Conservation (phyloP, 2,329 filamentous ascomycete species). For the Aspergillus tamarii region DNA sequence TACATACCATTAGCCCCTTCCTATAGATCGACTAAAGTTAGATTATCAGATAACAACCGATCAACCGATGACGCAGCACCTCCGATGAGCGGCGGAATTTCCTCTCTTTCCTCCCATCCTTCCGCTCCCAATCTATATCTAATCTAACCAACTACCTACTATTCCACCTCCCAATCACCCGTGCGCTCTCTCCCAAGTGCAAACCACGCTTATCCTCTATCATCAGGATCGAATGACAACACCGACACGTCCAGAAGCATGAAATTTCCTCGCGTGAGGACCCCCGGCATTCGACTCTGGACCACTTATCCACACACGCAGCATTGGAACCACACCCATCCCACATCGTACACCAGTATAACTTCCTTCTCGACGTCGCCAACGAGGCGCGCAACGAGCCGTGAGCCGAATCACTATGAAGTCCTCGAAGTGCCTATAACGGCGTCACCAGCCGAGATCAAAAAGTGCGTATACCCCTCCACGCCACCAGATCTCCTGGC, state of each 20-base stretch:
- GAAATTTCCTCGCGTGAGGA: constrained; percentile 26
- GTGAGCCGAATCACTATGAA: constrained; percentile 74
- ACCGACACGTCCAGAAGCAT: constrained; percentile 20
- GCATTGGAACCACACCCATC: constrained; percentile 5
- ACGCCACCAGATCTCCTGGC: background rate
- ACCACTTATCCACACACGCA: constrained; percentile 9
- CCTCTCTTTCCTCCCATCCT: background rate
- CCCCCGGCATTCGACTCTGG: constrained; percentile 15
- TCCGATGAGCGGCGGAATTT: constrained; percentile 23
- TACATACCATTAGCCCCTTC: background rate
- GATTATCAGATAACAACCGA: constrained; percentile 18
- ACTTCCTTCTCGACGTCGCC: constrained; percentile 41
- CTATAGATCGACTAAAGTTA: background rate
- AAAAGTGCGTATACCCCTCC: constrained; percentile 63
- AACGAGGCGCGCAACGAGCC: constrained; percentile 27
- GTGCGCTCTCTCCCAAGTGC: background rate
- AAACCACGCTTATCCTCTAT: background rate
- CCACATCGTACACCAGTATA: constrained; percentile 1
- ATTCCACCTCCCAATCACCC: background rate
- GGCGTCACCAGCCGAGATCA: constrained; percentile 77
- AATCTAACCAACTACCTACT: background rate
- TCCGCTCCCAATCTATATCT: background rate
- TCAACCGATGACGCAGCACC: constrained; percentile 26
- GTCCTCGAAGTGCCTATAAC: constrained; percentile 71
- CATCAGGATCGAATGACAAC: constrained; percentile 12